A percentile compares a stretch with the other conserved stretches of the same genome.
These are phyloP conservation scores for Wakefieldia striispora DNA, from an alignment of 768 basidiomycete genomes.

Conservation along the genomic window DNA sequence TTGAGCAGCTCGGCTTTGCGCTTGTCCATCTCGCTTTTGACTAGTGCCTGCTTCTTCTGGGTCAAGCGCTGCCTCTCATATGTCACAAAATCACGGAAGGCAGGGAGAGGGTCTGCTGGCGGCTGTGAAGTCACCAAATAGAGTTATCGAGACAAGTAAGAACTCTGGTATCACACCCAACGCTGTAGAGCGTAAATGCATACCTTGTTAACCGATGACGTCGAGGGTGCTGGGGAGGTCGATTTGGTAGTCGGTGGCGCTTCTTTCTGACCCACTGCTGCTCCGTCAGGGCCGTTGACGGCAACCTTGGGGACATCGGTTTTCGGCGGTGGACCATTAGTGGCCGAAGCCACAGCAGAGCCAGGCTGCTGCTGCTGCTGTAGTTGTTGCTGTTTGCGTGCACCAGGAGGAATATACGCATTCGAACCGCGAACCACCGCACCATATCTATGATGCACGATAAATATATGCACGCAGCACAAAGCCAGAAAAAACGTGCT, in stretches of 20 bases:
- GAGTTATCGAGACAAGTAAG: slow-evolving; percentile 5
- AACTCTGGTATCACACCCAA: neutral
- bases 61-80: slow-evolving; percentile 87
- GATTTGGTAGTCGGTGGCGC: slow-evolving; percentile 52
- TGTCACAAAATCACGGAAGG: slow-evolving; percentile 91
- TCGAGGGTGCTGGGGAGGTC: slow-evolving; percentile 60
- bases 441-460: slow-evolving; percentile 61
- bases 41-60: slow-evolving; percentile 85
- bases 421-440: slow-evolving; percentile 86
- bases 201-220: slow-evolving; percentile 51
- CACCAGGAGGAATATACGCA: slow-evolving; percentile 94
- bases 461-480: slow-evolving; percentile 22
- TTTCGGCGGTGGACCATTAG: slow-evolving; percentile 28
- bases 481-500: slow-evolving; percentile 49
- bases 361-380: slow-evolving; percentile 25
- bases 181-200: slow-evolving; percentile 2
- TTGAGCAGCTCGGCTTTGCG: slow-evolving; percentile 89
- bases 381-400: slow-evolving; percentile 54
- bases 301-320: slow-evolving; percentile 69
- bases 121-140: slow-evolving; percentile 39
- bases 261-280: slow-evolving; percentile 41
- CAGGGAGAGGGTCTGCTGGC: slow-evolving; percentile 72
- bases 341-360: slow-evolving; percentile 28
- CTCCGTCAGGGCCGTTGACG: slow-evolving; percentile 76
- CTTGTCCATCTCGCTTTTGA: slow-evolving; percentile 93